phyloP scores from a whole-genome alignment of 208 protist genomes.

The Balamuthia mandrillaris region DNA sequence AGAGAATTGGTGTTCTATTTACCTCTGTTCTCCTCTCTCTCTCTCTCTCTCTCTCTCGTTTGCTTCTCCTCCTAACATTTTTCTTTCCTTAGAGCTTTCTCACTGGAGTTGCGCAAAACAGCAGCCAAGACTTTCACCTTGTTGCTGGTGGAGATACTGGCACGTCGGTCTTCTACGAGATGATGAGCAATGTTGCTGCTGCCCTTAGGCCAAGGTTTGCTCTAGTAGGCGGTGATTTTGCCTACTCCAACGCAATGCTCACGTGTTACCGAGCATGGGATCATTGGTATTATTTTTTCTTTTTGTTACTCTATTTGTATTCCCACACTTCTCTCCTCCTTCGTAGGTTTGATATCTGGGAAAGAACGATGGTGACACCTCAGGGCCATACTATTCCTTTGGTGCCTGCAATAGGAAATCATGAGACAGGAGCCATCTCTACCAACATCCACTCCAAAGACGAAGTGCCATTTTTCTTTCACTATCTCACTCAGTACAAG shows the following conservation, averaged over 20 bases:
- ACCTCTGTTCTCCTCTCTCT: background rate
- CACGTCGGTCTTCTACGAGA: background rate
- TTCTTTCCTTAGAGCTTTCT: too few relatives aligned
- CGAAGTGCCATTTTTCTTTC: slow-evolving; percentile 23
- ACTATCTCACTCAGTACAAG: background rate
- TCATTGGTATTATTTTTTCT: slow-evolving; percentile 39
- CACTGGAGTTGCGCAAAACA: too few relatives aligned
- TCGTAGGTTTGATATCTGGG: slow-evolving; percentile 11
- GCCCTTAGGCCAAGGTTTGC: background rate
- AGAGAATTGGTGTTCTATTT: too few relatives aligned
- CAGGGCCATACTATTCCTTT: slow-evolving; percentile 19
- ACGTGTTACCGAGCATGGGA: slow-evolving; percentile 55
- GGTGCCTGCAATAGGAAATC: slow-evolving; percentile 46
- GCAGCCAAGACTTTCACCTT: background rate
- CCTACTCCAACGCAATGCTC: slow-evolving; percentile 44
- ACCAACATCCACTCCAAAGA: background rate
- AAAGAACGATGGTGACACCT: background rate
- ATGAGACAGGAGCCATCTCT: slow-evolving; percentile 43
- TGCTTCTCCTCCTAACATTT: too few relatives aligned
- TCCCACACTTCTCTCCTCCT: too few relatives aligned
- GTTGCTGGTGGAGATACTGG: slow-evolving; percentile 23
- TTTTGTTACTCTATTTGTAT: background rate
- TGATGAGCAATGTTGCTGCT: background rate
- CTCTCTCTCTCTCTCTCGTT: background rate
- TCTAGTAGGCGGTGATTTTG: slow-evolving; percentile 42